phyloP scores from a whole-genome alignment of 2,329 filamentous ascomycete genomes.

The Fusarium multiceps region DNA sequence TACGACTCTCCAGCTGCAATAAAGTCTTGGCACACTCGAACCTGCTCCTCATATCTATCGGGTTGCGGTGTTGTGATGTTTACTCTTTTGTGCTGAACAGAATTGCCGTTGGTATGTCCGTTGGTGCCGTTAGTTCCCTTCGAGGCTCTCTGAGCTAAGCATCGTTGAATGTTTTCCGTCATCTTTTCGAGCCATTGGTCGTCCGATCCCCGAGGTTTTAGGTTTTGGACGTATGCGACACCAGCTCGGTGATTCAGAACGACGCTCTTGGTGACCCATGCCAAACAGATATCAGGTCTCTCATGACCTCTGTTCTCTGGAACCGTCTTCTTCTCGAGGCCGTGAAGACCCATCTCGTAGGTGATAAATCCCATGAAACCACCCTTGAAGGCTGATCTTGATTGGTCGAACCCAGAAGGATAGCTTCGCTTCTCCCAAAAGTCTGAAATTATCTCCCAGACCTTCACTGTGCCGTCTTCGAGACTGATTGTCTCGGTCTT shows the following conservation, averaged over 20 bases:
- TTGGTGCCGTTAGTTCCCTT: slow-evolving; percentile 12
- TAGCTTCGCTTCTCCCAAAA: slow-evolving; percentile 52
- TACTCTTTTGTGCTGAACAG: not conserved
- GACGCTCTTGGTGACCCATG: slow-evolving; percentile 81
- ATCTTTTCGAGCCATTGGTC: slow-evolving; percentile 49
- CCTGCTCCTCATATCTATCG: slow-evolving; percentile 71
- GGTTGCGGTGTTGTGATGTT: slow-evolving; percentile 56
- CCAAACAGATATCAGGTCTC: slow-evolving; percentile 78
- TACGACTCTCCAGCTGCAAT: slow-evolving; percentile 85
- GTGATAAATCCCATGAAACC: slow-evolving; percentile 87
- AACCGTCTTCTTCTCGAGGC: slow-evolving; percentile 48
- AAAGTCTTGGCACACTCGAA: slow-evolving; percentile 75
- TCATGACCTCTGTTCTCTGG: slow-evolving; percentile 49
- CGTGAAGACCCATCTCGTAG: slow-evolving; percentile 79
- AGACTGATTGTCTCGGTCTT: slow-evolving; percentile 36
- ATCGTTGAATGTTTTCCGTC: slow-evolving; percentile 48
- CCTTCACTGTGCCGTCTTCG: slow-evolving; percentile 47
- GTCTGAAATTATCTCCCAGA: slow-evolving; percentile 64
- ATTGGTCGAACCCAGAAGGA: slow-evolving; percentile 31
- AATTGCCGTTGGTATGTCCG: slow-evolving; percentile 29
- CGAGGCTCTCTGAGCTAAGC: slow-evolving; percentile 48
- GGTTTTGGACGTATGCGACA: slow-evolving; percentile 70
- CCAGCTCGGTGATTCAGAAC: slow-evolving; percentile 78
- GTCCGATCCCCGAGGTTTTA: slow-evolving; percentile 44
- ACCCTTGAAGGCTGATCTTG: slow-evolving; percentile 73